phyloP scores from a whole-genome alignment of 2,329 filamentous ascomycete genomes.

The Exophiala aquamarina region DNA sequence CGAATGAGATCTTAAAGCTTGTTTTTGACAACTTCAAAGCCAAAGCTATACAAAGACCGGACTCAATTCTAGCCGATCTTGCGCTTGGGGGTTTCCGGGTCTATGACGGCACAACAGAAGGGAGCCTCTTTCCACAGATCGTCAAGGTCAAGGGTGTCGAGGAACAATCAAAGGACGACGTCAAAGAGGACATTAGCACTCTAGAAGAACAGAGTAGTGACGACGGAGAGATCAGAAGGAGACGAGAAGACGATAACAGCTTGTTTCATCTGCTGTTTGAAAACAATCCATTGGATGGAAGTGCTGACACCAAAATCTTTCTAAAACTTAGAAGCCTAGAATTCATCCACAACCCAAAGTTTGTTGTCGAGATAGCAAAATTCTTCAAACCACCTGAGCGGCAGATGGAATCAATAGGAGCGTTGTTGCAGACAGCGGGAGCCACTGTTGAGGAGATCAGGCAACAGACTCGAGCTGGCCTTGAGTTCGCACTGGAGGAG shows the following conservation, averaged over 20 bases:
- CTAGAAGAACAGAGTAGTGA: conserved; percentile 30
- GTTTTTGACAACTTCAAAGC: conserved; percentile 95
- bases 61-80: conserved; percentile 84
- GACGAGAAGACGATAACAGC: conserved; percentile 61
- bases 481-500: conserved; percentile 95
- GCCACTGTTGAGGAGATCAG: conserved; percentile 93
- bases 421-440: conserved; percentile 91
- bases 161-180: conserved; percentile 51
- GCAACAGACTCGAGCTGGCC: conserved; percentile 90
- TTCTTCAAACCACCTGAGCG: conserved; percentile 96
- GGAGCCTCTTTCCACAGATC: conserved; percentile 90
- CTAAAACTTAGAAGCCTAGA: conserved; percentile 94
- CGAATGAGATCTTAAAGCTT: conserved; percentile 79
- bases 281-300: conserved; percentile 89
- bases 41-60: conserved; percentile 83
- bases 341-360: conserved; percentile 95
- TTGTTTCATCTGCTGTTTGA: conserved; percentile 94
- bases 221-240: conserved; percentile 38
- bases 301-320: conserved; percentile 85
- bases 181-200: conserved; percentile 43
- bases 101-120: conserved; percentile 91
- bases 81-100: conserved; percentile 90
- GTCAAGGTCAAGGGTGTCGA: conserved; percentile 90
- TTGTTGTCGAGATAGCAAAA: conserved; percentile 83
- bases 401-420: conserved; percentile 97